These are phyloP conservation scores for Gynochthodes officinalis DNA, from an alignment of 257 asterid genomes.

Conservation along the genomic window DNA sequence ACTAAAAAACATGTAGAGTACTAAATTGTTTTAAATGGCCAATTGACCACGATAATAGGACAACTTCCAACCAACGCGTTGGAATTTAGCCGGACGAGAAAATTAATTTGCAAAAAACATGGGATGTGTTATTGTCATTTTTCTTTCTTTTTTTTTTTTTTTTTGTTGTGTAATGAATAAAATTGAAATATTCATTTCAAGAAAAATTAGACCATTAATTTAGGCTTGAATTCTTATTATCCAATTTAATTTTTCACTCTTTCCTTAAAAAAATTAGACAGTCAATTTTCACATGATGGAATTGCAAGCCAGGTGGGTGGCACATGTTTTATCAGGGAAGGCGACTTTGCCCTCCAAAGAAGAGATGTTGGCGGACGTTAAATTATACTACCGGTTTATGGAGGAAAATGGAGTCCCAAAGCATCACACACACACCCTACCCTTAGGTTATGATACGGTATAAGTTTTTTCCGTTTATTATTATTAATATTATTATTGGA, in stretches of 20 bases:
- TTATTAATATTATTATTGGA: too few relatives aligned
- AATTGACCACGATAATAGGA: too few relatives aligned
- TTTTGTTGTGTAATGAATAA: too few relatives aligned
- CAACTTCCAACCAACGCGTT: too few relatives aligned
- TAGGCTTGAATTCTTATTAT: conserved; percentile 22
- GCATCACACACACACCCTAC: background rate
- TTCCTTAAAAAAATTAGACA: background rate
- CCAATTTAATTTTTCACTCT: conserved; percentile 19
- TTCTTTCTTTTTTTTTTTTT: too few relatives aligned
- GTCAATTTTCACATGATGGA: background rate
- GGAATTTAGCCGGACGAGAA: too few relatives aligned
- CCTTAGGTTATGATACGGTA: background rate
- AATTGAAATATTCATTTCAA: conserved; percentile 18
- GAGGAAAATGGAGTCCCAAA: background rate
- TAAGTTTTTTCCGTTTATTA: conserved; percentile 19
- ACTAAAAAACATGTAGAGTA: too few relatives aligned
- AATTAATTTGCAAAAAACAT: too few relatives aligned
- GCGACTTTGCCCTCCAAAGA: background rate
- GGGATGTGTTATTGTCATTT: too few relatives aligned
- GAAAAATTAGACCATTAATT: too few relatives aligned
- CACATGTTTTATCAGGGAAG: conserved; percentile 7
- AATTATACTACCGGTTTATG: background rate
- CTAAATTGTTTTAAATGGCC: too few relatives aligned
- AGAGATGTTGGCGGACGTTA: background rate
- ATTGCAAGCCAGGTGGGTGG: conserved; percentile 46